A percentile compares a stretch with the other conserved stretches of the same genome.
phyloP scores from a whole-genome alignment of 2,329 filamentous ascomycete species.

The Aspergillus neotritici region DNA sequence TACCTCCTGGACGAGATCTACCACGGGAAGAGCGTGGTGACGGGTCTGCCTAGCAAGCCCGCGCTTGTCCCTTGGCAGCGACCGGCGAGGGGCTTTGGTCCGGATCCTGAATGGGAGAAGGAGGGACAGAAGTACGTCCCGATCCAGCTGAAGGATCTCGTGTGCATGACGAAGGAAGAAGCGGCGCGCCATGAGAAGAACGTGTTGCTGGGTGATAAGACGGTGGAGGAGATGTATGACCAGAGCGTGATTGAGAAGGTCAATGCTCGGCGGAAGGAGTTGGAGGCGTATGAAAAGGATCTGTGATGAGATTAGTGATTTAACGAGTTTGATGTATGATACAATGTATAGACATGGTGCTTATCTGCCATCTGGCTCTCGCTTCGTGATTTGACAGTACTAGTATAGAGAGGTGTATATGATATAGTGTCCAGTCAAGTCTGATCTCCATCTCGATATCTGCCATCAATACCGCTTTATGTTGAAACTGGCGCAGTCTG shows the following conservation, averaged over 20 bases:
- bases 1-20: slow-evolving; percentile 90
- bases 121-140: slow-evolving; percentile 72
- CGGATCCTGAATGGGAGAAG: slow-evolving; percentile 54
- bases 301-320: slow-evolving; percentile 27
- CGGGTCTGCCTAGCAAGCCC: slow-evolving; percentile 72
- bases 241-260: slow-evolving; percentile 61
- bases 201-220: slow-evolving; percentile 64
- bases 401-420: too few species aligned
- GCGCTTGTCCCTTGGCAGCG: slow-evolving; percentile 74
- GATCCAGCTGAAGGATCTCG: slow-evolving; percentile 64
- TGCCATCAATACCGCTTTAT: too few species aligned
- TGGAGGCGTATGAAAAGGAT: slow-evolving; percentile 51
- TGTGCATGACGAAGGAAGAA: slow-evolving; percentile 92
- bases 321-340: slow-evolving; percentile 1
- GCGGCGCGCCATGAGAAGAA: slow-evolving; percentile 72
- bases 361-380: neutral
- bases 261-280: slow-evolving; percentile 61
- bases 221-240: slow-evolving; percentile 68
- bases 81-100: slow-evolving; percentile 55
- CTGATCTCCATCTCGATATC: too few species aligned
- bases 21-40: slow-evolving; percentile 73
- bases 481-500: too few species aligned
- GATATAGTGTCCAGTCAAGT: too few species aligned
- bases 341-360: too few species aligned
- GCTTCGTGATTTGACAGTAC: too few species aligned